phyloP scores from a whole-genome alignment of 148 eudicot genomes.

The Chenopodium formosanum region DNA sequence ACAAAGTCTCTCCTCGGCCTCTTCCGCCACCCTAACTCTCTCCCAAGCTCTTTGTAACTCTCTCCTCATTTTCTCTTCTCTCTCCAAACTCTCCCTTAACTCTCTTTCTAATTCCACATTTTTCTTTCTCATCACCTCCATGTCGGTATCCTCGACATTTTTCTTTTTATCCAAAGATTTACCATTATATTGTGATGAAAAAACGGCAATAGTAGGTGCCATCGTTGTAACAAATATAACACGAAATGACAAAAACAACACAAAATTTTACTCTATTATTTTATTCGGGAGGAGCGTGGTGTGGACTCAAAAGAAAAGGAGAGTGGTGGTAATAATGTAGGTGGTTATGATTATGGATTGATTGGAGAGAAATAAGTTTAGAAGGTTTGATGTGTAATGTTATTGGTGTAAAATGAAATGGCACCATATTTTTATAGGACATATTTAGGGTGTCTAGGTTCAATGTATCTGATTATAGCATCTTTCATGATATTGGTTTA shows the following conservation, averaged over 20 bases:
- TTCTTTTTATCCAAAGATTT: neutral
- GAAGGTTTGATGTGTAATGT: neutral
- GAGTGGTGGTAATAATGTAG: neutral
- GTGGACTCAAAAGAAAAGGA: neutral
- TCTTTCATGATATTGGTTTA: neutral
- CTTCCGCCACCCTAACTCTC: slow-evolving; percentile 63
- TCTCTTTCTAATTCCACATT: slow-evolving; percentile 68
- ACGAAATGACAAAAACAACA: neutral
- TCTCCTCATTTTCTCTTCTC: slow-evolving; percentile 58
- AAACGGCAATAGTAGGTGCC: slow-evolving; percentile 20
- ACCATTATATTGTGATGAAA: slow-evolving; percentile 1
- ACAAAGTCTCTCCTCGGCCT: slow-evolving; percentile 76
- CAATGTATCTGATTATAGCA: slow-evolving; percentile 20
- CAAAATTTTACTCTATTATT: neutral
- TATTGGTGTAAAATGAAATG: neutral
- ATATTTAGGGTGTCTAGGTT: slow-evolving; percentile 21
- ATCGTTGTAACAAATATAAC: neutral
- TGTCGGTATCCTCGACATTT: neutral
- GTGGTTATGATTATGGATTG: too few relatives aligned
- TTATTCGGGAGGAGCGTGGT: neutral
- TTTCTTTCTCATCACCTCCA: slow-evolving; percentile 32
- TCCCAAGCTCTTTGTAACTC: slow-evolving; percentile 39
- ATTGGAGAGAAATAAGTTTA: too few relatives aligned
- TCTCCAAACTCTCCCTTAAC: slow-evolving; percentile 39
- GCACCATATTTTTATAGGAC: neutral